Conservation (phyloP, 768 basidiomycete genomes). For the Wakefieldia striispora region DNA sequence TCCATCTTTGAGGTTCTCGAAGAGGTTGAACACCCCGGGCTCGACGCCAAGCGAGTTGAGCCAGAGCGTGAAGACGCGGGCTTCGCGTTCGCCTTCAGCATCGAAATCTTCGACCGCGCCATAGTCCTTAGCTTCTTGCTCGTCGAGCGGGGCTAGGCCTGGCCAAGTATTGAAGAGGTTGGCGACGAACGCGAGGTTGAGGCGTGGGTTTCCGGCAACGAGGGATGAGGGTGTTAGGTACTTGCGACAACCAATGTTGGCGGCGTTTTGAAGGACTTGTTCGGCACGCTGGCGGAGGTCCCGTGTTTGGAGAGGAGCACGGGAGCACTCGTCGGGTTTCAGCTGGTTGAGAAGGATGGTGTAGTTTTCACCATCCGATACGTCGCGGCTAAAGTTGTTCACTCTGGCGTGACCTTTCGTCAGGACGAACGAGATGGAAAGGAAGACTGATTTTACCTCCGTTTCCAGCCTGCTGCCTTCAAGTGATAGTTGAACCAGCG, state of each 20-base stretch:
- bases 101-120: slow-evolving; percentile 95
- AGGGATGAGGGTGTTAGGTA: slow-evolving; percentile 92
- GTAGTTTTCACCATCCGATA: slow-evolving; percentile 97
- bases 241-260: slow-evolving; percentile 89
- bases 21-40: slow-evolving; percentile 93
- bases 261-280: slow-evolving; percentile 92
- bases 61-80: slow-evolving; percentile 97
- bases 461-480: slow-evolving; percentile 89
- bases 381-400: slow-evolving; percentile 96
- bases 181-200: slow-evolving; percentile 97
- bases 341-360: slow-evolving; percentile 94
- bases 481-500: slow-evolving; percentile 99
- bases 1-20: slow-evolving; percentile 94
- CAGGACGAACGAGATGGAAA: not conserved
- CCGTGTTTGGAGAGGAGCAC: slow-evolving; percentile 82
- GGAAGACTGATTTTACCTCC: slow-evolving; percentile 49
- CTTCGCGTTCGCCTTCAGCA: slow-evolving; percentile 97
- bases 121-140: slow-evolving; percentile 89
- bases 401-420: slow-evolving; percentile 51
- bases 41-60: slow-evolving; percentile 97
- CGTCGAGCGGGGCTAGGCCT: slow-evolving; percentile 90
- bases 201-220: slow-evolving; percentile 90
- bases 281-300: slow-evolving; percentile 87
- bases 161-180: slow-evolving; percentile 99
- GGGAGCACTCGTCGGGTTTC: slow-evolving; percentile 89